These are phyloP conservation scores for Pharus latifolius DNA, from an alignment of 176 grass and related monocot species.

Conservation along the genomic window DNA sequence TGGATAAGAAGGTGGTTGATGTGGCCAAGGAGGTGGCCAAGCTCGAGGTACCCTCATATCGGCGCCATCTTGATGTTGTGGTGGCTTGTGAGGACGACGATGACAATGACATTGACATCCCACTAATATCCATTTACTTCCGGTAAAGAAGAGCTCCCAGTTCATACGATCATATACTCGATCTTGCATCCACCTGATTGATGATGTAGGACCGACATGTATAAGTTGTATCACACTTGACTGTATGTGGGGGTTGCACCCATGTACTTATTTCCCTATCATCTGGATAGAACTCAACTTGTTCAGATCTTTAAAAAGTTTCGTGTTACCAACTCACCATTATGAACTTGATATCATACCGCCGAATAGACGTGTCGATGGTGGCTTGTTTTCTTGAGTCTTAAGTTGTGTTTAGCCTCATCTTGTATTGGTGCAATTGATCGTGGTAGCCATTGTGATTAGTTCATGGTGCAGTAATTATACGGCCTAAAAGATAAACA, in stretches of 20 bases:
- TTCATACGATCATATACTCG: background rate
- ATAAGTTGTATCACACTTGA: background rate
- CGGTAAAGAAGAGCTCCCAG: conserved; percentile 19
- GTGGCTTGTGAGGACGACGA: conserved; percentile 83
- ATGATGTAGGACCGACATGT: background rate
- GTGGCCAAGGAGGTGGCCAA: conserved; percentile 69
- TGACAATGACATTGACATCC: conserved; percentile 80
- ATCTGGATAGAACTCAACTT: conserved; percentile 13
- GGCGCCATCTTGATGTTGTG: conserved; percentile 63
- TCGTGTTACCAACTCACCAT: conserved; percentile 1
- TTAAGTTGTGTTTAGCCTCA: no score
- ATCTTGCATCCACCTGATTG: no score
- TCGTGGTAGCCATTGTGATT: no score
- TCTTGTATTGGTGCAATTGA: no score
- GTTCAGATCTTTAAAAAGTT: background rate
- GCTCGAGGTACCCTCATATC: conserved; percentile 57
- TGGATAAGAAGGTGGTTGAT: conserved; percentile 64
- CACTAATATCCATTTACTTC: conserved; percentile 70
- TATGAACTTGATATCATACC: no score
- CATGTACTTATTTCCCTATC: background rate
- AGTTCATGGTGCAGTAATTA: no score
- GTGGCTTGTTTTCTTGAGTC: no score
- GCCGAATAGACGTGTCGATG: no score
- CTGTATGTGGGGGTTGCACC: background rate
- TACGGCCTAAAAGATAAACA: no score